A percentile compares a stretch with the other conserved stretches of the same genome.
phyloP scores from a whole-genome alignment of 202 grass and related monocot species.

The Cymbopogon flexuosus region DNA sequence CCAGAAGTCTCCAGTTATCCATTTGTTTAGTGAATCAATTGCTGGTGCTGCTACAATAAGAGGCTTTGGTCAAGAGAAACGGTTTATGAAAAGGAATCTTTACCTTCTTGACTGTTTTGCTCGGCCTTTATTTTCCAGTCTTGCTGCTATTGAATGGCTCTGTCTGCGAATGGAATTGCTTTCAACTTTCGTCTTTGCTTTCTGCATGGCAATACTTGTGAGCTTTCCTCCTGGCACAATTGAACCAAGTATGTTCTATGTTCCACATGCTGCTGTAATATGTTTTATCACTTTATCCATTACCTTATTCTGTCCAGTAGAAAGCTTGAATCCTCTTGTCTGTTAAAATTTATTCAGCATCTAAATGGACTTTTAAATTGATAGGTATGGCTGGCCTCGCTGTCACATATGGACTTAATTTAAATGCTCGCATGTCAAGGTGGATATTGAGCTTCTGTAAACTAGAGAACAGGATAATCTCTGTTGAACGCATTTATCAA shows the following conservation, averaged over 20 bases:
- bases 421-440: constrained; percentile 89
- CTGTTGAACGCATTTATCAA: constrained; percentile 95
- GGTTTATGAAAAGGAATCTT: constrained; percentile 95
- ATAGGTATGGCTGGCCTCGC: constrained; percentile 97
- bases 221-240: constrained; percentile 97
- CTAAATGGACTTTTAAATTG: constrained; percentile 30
- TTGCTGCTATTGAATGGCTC: constrained; percentile 99
- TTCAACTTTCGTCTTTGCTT: constrained; percentile 90
- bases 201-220: constrained; percentile 97
- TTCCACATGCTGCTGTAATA: constrained; percentile 3
- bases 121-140: constrained; percentile 91
- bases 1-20: constrained; percentile 94
- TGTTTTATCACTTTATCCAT: neutral
- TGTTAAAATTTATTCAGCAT: neutral
- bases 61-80: constrained; percentile 91
- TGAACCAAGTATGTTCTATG: constrained; percentile 83
- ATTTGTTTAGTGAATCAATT: constrained; percentile 98
- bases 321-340: neutral
- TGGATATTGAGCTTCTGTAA: constrained; percentile 99
- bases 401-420: constrained; percentile 92
- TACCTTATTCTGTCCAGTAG: neutral
- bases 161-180: constrained; percentile 95
- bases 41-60: constrained; percentile 93
- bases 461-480: constrained; percentile 95
- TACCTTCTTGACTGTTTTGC: constrained; percentile 92